A percentile compares a stretch with the other conserved stretches of the same genome.
Evolutionary conservation across 805 yeast species (phyloP).

Genomic region (Clavispora phyllophila): DNA sequence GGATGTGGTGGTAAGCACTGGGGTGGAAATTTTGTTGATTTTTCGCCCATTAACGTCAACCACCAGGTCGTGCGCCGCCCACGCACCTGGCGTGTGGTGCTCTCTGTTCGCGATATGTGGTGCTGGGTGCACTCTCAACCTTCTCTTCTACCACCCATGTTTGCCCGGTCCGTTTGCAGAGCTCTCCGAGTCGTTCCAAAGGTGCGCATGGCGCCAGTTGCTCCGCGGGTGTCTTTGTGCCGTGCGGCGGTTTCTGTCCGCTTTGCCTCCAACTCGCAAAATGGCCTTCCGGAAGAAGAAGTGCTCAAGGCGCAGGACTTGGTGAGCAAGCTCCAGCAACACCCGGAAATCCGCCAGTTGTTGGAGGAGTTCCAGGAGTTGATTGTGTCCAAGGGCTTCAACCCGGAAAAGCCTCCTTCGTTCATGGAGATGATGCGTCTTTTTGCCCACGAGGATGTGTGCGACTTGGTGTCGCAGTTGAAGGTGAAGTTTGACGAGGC

Average conservation of each 20-base stretch:
- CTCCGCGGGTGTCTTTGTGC: background rate
- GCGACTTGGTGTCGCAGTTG: conserved; percentile 23
- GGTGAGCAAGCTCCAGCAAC: conserved; percentile 13
- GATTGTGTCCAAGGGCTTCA: conserved; percentile 28
- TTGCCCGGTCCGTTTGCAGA: background rate
- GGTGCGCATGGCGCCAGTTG: background rate
- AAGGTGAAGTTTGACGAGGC: conserved; percentile 28
- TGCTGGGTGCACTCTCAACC: background rate
- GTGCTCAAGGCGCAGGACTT: conserved; percentile 14
- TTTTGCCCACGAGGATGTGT: conserved; percentile 32
- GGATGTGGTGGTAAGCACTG: background rate
- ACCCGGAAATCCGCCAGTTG: conserved; percentile 28
- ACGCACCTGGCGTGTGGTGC: background rate
- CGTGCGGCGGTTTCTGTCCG: background rate
- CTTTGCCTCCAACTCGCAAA: background rate
- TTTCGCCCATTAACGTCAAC: background rate
- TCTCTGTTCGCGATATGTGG: background rate
- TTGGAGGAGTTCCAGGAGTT: conserved; percentile 28
- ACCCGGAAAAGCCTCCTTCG: conserved; percentile 28
- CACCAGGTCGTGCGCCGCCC: background rate
- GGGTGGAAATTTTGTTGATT: background rate
- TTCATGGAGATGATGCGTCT: conserved; percentile 33
- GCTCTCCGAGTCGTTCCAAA: background rate
- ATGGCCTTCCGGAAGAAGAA: conserved; percentile 1
- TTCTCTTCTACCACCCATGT: background rate